These are phyloP conservation scores for Alternaria ventricosa DNA, from an alignment of 2,329 filamentous ascomycete genomes.

Conservation along the genomic window DNA sequence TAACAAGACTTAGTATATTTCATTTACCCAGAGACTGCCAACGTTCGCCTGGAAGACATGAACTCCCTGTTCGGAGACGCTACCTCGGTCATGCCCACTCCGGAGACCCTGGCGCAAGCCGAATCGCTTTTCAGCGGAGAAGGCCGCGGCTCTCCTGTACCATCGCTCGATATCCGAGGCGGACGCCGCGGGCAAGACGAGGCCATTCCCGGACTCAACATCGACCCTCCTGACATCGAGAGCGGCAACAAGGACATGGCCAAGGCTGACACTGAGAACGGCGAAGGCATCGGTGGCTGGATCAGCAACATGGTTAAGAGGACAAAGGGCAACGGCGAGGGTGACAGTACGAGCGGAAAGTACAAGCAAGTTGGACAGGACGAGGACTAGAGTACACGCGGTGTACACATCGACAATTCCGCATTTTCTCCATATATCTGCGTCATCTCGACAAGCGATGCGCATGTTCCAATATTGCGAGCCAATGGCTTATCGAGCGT, in stretches of 20 bases:
- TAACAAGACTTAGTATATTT: slow-evolving; percentile 77
- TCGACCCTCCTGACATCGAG: slow-evolving; percentile 74
- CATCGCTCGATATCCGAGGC: slow-evolving; percentile 74
- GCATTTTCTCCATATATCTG: slow-evolving; percentile 30
- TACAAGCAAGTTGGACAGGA: slow-evolving; percentile 57
- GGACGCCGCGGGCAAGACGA: slow-evolving; percentile 55
- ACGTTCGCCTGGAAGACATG: slow-evolving; percentile 96
- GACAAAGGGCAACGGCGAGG: slow-evolving; percentile 55
- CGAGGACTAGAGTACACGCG: slow-evolving; percentile 25
- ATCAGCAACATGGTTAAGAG: slow-evolving; percentile 70
- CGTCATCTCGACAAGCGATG: slow-evolving; percentile 21
- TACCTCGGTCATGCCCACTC: slow-evolving; percentile 81
- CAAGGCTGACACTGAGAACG: slow-evolving; percentile 37
- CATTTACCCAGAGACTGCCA: slow-evolving; percentile 95
- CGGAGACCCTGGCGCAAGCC: slow-evolving; percentile 76
- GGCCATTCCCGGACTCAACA: slow-evolving; percentile 80
- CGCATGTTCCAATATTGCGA: slow-evolving; percentile 36
- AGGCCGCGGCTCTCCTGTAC: slow-evolving; percentile 73
- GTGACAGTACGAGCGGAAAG: slow-evolving; percentile 51
- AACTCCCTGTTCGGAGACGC: slow-evolving; percentile 92
- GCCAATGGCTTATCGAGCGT: slow-evolving; percentile 25
- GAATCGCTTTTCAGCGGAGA: slow-evolving; percentile 76
- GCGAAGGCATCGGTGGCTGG: slow-evolving; percentile 71
- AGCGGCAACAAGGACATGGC: slow-evolving; percentile 58
- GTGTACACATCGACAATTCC: slow-evolving; percentile 13